phyloP scores from a whole-genome alignment of 2,329 filamentous ascomycete species.

The Colletotrichum cuscutae region DNA sequence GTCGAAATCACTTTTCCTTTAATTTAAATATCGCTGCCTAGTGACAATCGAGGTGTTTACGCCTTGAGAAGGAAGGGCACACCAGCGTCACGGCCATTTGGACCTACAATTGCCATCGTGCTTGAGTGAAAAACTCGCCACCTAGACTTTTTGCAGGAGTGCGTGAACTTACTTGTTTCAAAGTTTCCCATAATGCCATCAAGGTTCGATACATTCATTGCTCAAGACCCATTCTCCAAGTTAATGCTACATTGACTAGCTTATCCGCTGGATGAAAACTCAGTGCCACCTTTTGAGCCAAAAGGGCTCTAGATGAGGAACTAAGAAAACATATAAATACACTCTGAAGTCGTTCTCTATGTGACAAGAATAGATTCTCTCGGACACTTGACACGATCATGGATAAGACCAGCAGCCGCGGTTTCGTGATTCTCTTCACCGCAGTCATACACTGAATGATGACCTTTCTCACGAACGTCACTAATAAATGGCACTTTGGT shows the following conservation, averaged over 20 bases:
- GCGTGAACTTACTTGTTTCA: too few relatives aligned
- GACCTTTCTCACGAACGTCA: neutral
- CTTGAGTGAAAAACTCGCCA: too few relatives aligned
- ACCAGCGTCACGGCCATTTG: too few relatives aligned
- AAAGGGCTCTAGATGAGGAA: neutral
- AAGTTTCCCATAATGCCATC: neutral
- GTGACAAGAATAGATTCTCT: neutral
- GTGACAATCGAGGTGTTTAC: too few relatives aligned
- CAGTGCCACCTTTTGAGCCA: neutral
- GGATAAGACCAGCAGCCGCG: neutral
- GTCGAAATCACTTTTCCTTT: too few relatives aligned
- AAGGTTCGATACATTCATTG: neutral
- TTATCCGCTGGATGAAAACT: neutral
- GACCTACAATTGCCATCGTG: too few relatives aligned
- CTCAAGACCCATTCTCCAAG: too few relatives aligned
- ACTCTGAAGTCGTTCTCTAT: neutral
- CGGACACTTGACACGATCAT: neutral
- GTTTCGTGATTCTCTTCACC: neutral
- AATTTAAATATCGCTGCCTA: too few relatives aligned
- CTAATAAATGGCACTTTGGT: neutral
- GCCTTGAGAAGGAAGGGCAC: too few relatives aligned
- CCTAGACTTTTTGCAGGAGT: too few relatives aligned
- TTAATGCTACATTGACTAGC: too few relatives aligned
- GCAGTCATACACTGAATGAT: neutral
- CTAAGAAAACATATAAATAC: neutral